Evolutionary conservation across 2,329 filamentous ascomycete species (phyloP), one percentile per base, ranked within the genome.

Genomic region (Fusarium sp.): DNA sequence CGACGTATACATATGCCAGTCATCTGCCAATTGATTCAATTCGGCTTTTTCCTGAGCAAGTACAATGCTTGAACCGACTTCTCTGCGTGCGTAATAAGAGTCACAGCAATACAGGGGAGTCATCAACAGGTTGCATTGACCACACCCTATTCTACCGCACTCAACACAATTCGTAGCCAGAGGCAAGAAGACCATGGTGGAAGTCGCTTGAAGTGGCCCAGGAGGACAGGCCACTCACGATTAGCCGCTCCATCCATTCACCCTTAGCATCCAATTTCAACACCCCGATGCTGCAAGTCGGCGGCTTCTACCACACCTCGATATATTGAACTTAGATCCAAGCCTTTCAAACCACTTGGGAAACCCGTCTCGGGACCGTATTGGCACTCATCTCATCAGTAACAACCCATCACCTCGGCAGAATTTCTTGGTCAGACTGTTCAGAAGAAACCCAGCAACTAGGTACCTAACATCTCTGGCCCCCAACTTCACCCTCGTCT

Each of bases 91-190:
- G 62, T 68, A 39, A 35, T 33, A 39, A 45, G 50, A 64, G 38
- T 30, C 38, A 22, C 50, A 38, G 18, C 35, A 64, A 53, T 55
- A 65, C 41, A 50, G 31, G 48, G 48, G 38, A 53, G 38, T 58
- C 35, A 44, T 50, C 48, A 57, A 58, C 48, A 57, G 61, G 62
- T 68, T 75, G 75, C 76, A 75, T 77, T 68, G 76, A 68, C 71
- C 73, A 77, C 73, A 77, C 75, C 69, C 75, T 77, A 71, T 74
- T 72, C 65, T 47, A 33, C 41, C n/a, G 16, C 15, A 28, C 55
- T 54, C 58, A 75, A 48, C 39, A 55, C 51, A 50, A 56, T 14
- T n/a, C n/a, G 22, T 54, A 41, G 33, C 26, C 67, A 71, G 56
- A 71, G 58, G 45, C 53, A 41, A 71, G 56, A 61, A 28, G 48